Conservation (phyloP, 139 green algal genomes). For the Micractinium conductrix region DNA sequence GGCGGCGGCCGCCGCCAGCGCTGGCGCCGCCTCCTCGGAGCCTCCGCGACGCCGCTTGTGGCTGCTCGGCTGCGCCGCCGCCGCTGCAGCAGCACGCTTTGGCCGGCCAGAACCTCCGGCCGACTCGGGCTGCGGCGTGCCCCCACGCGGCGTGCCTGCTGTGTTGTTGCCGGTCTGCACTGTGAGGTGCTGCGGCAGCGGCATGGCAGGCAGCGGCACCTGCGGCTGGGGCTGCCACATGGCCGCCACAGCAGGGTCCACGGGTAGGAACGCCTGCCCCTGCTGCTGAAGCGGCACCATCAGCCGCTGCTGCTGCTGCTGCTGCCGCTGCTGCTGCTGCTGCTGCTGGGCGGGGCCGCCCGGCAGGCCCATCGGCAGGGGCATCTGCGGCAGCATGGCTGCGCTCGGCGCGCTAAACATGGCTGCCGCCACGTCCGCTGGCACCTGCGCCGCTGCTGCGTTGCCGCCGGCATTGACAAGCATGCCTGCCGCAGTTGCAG, state of each 20-base stretch:
- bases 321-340: neutral
- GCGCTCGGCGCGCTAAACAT: neutral
- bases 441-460: slow-evolving; percentile 5
- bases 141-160: neutral
- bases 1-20: neutral
- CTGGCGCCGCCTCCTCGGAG: neutral
- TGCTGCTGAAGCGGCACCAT: neutral
- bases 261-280: no score
- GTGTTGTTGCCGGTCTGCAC: neutral
- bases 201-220: neutral
- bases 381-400: slow-evolving; percentile 2
- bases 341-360: neutral
- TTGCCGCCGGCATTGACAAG: neutral
- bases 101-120: neutral
- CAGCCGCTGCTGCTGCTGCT: neutral
- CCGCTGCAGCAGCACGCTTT: neutral
- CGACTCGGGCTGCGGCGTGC: neutral
- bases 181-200: neutral
- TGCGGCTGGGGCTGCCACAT: neutral
- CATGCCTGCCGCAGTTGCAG: neutral
- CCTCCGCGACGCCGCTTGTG: slow-evolving; percentile 13
- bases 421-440: slow-evolving; percentile 2
- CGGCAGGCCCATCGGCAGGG: neutral
- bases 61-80: neutral
- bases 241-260: slow-evolving; percentile 7